phyloP scores from a whole-genome alignment of 352 stramenopile genomes.

The Peronospora tabacina region DNA sequence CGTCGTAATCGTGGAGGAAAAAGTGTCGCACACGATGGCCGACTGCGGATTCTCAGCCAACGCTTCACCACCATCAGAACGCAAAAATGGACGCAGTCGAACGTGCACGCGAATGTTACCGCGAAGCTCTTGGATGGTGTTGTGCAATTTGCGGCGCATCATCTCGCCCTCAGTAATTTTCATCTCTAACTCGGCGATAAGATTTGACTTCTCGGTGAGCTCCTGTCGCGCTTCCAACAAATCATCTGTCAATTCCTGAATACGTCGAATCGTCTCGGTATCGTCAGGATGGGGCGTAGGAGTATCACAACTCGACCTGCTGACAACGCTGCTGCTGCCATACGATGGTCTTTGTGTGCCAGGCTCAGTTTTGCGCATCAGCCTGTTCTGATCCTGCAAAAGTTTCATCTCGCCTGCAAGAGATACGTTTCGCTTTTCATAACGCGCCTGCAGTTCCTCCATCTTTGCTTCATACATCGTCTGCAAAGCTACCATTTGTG shows the following conservation, averaged over 20 bases:
- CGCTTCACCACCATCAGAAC: constrained; percentile 65
- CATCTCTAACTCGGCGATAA: constrained; percentile 59
- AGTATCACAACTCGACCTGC: constrained; percentile 5
- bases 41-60: constrained; percentile 38
- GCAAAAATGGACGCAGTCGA: constrained; percentile 88
- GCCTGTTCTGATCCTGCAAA: constrained; percentile 63
- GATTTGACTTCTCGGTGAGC: constrained; percentile 48
- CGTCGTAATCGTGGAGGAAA: constrained; percentile 63
- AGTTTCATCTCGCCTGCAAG: constrained; percentile 68
- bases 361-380: constrained; percentile 50
- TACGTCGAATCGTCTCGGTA: constrained; percentile 35
- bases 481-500: constrained; percentile 80
- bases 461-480: constrained; percentile 76
- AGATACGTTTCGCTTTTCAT: constrained; percentile 66
- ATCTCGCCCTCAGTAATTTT: constrained; percentile 56
- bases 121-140: constrained; percentile 98
- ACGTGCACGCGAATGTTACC: constrained; percentile 99
- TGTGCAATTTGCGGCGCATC: constrained; percentile 94
- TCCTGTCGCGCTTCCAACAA: constrained; percentile 53
- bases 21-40: constrained; percentile 56
- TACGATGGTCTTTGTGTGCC: constrained; percentile 9
- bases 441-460: constrained; percentile 60
- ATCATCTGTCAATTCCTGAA: constrained; percentile 70
- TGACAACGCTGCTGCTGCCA: constrained; percentile 5
- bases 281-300: constrained; percentile 26